Evolutionary conservation across 2,329 filamentous ascomycete species (phyloP).

Genomic region (Aspergillus tanneri): DNA sequence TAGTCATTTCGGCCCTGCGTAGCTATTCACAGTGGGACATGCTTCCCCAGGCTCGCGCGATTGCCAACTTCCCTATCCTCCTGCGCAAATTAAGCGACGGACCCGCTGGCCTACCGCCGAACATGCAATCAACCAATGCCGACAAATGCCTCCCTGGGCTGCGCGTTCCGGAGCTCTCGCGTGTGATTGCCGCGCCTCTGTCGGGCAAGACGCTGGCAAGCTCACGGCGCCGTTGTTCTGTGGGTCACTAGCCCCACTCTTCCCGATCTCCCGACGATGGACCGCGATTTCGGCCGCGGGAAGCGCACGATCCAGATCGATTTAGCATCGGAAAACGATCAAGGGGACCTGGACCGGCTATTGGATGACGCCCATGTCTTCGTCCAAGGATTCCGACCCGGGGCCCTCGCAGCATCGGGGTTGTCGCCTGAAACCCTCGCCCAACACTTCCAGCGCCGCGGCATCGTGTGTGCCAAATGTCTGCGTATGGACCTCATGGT

Average conservation of each 20-base stretch:
- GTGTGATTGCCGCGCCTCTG: constrained; percentile 43
- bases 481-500: constrained; percentile 53
- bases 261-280: constrained; percentile 36
- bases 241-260: constrained; percentile 41
- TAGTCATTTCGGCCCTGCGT: constrained; percentile 53
- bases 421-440: constrained; percentile 42
- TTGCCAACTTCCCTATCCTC: constrained; percentile 49
- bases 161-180: constrained; percentile 38
- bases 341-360: constrained; percentile 28
- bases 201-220: constrained; percentile 39
- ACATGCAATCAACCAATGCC: constrained; percentile 2
- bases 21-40: constrained; percentile 54
- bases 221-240: constrained; percentile 43
- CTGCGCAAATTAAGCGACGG: constrained; percentile 37
- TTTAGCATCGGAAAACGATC: constrained; percentile 27
- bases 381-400: constrained; percentile 50
- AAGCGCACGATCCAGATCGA: constrained; percentile 42
- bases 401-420: constrained; percentile 47
- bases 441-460: constrained; percentile 37
- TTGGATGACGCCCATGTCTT: constrained; percentile 44
- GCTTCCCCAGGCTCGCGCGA: constrained; percentile 48
- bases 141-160: constrained; percentile 43
- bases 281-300: constrained; percentile 39
- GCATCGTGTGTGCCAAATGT: constrained; percentile 54
- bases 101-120: background rate